These are phyloP conservation scores for Lophiotrema nucula DNA, from an alignment of 495 filamentous ascomycete genomes.

Conservation along the genomic window DNA sequence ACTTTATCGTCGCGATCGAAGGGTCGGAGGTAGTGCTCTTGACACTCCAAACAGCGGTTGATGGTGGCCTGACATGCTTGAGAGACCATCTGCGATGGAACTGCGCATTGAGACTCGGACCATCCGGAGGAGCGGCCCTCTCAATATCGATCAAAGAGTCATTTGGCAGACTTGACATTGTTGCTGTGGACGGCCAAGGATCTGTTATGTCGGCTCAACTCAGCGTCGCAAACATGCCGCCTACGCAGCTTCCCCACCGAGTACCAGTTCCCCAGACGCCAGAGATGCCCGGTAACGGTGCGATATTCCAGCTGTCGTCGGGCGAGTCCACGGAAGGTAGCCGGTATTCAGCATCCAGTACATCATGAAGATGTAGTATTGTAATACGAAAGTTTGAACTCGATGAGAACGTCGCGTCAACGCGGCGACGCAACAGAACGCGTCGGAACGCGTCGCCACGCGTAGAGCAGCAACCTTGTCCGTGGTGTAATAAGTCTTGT, in stretches of 20 bases:
- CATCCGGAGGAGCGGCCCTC: neutral
- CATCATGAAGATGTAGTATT: neutral
- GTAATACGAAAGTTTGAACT: neutral
- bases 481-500: too few species aligned
- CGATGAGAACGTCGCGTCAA: neutral
- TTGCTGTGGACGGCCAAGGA: neutral
- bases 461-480: too few species aligned
- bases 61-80: neutral
- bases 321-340: neutral
- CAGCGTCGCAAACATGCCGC: neutral
- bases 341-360: neutral
- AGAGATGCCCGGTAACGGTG: neutral
- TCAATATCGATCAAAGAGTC: neutral
- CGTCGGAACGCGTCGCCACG: too few species aligned
- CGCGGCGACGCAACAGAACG: too few species aligned
- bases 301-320: neutral
- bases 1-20: neutral
- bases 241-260: neutral
- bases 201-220: neutral
- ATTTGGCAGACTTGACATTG: neutral
- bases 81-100: neutral
- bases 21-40: neutral
- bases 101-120: neutral
- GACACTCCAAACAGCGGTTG: neutral
- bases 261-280: neutral